phyloP scores from a whole-genome alignment of 495 filamentous ascomycete genomes.

The Daldinia childiae region DNA sequence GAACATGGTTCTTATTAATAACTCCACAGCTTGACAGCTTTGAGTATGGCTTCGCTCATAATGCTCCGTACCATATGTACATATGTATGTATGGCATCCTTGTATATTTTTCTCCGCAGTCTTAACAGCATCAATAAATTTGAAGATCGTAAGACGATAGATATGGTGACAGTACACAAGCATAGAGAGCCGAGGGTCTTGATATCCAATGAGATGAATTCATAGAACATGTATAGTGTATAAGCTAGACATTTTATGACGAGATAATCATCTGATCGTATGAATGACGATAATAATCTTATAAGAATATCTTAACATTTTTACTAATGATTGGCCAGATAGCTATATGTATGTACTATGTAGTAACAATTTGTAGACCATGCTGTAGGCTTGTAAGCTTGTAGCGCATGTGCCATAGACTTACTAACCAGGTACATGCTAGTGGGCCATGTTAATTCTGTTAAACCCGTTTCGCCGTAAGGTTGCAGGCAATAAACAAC shows the following conservation, averaged over 20 bases:
- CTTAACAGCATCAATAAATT: constrained; percentile 15
- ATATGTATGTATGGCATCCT: neutral
- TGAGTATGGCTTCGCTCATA: constrained; percentile 6
- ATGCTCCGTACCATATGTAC: constrained; percentile 1
- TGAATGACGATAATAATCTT: constrained; percentile 15
- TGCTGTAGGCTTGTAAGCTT: neutral
- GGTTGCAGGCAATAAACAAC: constrained; percentile 5
- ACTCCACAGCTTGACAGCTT: constrained; percentile 27
- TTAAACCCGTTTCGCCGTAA: neutral
- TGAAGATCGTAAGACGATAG: constrained; percentile 10
- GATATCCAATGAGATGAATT: constrained; percentile 4
- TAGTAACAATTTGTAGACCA: neutral
- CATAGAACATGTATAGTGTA: constrained; percentile 1
- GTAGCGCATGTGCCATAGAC: neutral
- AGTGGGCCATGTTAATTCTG: neutral
- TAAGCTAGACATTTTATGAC: constrained; percentile 18
- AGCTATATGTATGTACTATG: neutral
- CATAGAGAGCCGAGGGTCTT: constrained; percentile 5
- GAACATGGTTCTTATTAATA: constrained; percentile 30
- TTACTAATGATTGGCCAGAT: constrained; percentile 14
- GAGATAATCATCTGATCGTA: constrained; percentile 35
- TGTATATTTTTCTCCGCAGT: neutral
- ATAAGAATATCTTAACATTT: constrained; percentile 29
- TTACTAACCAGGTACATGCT: neutral
- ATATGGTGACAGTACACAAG: neutral